These are phyloP conservation scores for Fusarium virguliforme DNA, from an alignment of 2,329 filamentous ascomycete genomes.

Conservation along the genomic window DNA sequence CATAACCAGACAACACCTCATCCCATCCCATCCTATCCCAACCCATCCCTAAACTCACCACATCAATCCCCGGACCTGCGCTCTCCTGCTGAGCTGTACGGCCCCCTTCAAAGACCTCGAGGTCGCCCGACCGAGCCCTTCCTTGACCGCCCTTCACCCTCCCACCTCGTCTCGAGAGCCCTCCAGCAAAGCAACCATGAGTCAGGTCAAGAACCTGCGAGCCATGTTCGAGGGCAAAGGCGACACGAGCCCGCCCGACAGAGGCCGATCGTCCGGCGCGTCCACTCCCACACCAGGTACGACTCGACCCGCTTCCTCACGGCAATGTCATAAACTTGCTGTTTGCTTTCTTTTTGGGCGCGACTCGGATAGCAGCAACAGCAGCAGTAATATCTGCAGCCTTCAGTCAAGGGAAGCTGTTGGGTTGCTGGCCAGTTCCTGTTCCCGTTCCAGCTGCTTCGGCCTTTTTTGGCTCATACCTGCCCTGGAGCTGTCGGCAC, in stretches of 20 bases:
- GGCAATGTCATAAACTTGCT: conserved; percentile 21
- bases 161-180: conserved; percentile 30
- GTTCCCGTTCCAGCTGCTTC: conserved; percentile 16
- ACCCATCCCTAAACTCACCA: conserved; percentile 26
- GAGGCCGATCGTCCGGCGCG: conserved; percentile 77
- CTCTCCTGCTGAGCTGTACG: conserved; percentile 28
- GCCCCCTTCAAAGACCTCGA: conserved; percentile 38
- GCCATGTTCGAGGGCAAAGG: conserved; percentile 86
- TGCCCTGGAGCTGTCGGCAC: conserved; percentile 42
- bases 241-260: conserved; percentile 75
- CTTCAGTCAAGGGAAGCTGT: conserved; percentile 28
- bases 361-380: conserved; percentile 20
- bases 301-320: conserved; percentile 33
- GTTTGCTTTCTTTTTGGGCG: conserved; percentile 29
- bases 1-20: conserved; percentile 46
- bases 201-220: conserved; percentile 81
- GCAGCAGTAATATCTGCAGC: conserved; percentile 23
- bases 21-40: conserved; percentile 37
- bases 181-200: conserved; percentile 65
- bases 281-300: conserved; percentile 56
- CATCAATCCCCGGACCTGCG: conserved; percentile 22
- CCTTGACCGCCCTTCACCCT: conserved; percentile 46
- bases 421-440: neutral
- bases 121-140: conserved; percentile 42
- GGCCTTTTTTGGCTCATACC: conserved; percentile 22